Percentiles rank a stretch among this genome's conserved stretches.
Conservation (phyloP, 768 basidiomycete species). For the Leccinum variicolor region DNA sequence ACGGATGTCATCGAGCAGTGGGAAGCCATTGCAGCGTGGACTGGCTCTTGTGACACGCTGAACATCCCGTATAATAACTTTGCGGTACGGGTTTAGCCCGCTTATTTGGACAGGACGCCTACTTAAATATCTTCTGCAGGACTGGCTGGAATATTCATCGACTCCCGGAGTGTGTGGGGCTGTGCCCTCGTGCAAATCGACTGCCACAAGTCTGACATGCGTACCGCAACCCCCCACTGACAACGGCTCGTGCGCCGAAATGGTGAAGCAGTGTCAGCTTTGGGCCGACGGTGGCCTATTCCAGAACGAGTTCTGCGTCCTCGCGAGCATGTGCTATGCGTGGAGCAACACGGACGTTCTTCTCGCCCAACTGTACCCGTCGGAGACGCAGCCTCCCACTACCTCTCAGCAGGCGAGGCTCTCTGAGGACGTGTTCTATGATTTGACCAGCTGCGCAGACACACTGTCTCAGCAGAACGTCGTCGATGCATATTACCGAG, state of each 20-base stretch:
- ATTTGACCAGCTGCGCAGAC: constrained; percentile 16
- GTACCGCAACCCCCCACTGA: constrained; percentile 20
- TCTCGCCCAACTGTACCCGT: constrained; percentile 11
- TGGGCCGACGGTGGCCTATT: constrained; percentile 21
- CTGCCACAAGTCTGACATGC: constrained; percentile 6
- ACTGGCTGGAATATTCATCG: constrained; percentile 23
- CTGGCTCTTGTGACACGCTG: constrained; percentile 18
- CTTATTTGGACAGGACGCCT: background rate
- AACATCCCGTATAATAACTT: constrained; percentile 23
- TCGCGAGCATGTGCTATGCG: constrained; percentile 24
- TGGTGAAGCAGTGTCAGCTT: constrained; percentile 14
- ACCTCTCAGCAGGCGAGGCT: constrained; percentile 11
- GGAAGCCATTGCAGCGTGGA: constrained; percentile 21
- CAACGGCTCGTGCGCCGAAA: constrained; percentile 21
- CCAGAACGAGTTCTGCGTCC: constrained; percentile 24
- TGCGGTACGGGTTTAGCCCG: constrained; percentile 4
- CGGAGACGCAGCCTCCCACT: constrained; percentile 2
- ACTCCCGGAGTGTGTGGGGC: constrained; percentile 19
- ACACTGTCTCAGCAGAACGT: constrained; percentile 21
- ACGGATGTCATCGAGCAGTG: constrained; percentile 6
- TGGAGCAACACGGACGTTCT: constrained; percentile 21
- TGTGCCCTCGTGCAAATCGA: constrained; percentile 9
- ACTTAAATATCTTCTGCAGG: constrained; percentile 6
- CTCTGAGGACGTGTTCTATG: constrained; percentile 18
- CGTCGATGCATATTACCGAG: constrained; percentile 20